Evolutionary conservation across 352 stramenopile genomes (phyloP).

Genomic region (Globisporangium takayamanum): DNA sequence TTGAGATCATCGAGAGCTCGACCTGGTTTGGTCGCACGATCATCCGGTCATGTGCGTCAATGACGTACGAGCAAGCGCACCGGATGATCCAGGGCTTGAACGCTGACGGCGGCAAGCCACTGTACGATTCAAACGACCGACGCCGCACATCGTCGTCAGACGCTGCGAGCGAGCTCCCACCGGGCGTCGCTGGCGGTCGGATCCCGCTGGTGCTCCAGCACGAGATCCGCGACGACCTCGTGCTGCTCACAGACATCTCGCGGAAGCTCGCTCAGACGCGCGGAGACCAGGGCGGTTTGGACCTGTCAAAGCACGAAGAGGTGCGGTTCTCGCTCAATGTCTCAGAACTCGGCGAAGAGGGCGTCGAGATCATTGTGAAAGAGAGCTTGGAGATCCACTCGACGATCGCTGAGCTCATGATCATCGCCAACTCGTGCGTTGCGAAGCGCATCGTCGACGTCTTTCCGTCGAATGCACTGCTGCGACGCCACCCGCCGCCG

Average conservation of each 20-base stretch:
- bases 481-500: constrained; percentile 82
- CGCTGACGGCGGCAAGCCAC: constrained; percentile 40
- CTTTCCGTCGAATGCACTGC: constrained; percentile 80
- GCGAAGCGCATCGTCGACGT: constrained; percentile 72
- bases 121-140: constrained; percentile 11
- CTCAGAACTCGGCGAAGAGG: constrained; percentile 56
- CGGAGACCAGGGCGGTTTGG: constrained; percentile 60
- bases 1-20: constrained; percentile 38
- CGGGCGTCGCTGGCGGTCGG: constrained; percentile 60
- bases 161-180: constrained; percentile 3
- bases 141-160: constrained; percentile 7
- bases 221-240: constrained; percentile 46
- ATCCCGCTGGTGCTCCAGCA: constrained; percentile 51
- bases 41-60: constrained; percentile 92
- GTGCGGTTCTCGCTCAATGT: constrained; percentile 82
- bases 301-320: constrained; percentile 80
- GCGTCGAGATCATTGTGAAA: constrained; percentile 85
- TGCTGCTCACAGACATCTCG: constrained; percentile 57
- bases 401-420: constrained; percentile 93
- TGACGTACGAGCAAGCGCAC: constrained; percentile 85
- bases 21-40: constrained; percentile 91
- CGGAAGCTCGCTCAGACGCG: constrained; percentile 49
- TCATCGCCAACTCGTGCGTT: constrained; percentile 89
- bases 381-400: constrained; percentile 91
- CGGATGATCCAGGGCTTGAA: constrained; percentile 60